Evolutionary conservation across 2,329 filamentous ascomycete species (phyloP).

Genomic region (Ophiostoma fasciatum): DNA sequence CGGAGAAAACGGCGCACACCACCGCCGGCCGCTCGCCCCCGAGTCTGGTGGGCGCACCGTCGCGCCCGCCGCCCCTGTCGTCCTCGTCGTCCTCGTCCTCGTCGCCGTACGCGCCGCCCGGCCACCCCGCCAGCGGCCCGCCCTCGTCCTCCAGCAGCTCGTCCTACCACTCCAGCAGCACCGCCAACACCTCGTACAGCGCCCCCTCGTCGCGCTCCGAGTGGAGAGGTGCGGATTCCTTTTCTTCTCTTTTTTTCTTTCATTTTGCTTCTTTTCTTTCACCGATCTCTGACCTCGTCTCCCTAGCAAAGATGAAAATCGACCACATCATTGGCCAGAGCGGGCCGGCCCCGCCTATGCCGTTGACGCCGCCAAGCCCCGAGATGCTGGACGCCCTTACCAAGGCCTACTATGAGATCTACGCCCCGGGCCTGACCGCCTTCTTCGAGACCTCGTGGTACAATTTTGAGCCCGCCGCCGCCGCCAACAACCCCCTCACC

Average conservation of each 20-base stretch:
- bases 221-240: too few species aligned
- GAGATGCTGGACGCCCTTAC: conserved; percentile 50
- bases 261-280: too few species aligned
- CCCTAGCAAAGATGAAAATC: conserved; percentile 41
- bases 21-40: too few species aligned
- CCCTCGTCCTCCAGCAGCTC: neutral
- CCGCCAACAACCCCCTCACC: conserved; percentile 24
- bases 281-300: too few species aligned
- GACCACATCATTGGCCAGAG: conserved; percentile 54
- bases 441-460: conserved; percentile 83
- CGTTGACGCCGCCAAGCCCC: conserved; percentile 35
- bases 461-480: conserved; percentile 30
- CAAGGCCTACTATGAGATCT: conserved; percentile 59
- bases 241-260: too few species aligned
- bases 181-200: neutral
- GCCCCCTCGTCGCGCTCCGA: too few species aligned
- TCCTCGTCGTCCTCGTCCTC: too few species aligned
- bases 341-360: conserved; percentile 42
- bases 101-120: too few species aligned
- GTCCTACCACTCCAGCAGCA: neutral
- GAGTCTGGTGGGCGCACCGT: too few species aligned
- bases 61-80: too few species aligned
- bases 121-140: neutral
- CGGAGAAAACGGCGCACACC: too few species aligned
- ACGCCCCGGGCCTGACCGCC: conserved; percentile 54